These are phyloP conservation scores for Nepenthes mirabilis DNA, from an alignment of 148 eudicot species.

Conservation along the genomic window DNA sequence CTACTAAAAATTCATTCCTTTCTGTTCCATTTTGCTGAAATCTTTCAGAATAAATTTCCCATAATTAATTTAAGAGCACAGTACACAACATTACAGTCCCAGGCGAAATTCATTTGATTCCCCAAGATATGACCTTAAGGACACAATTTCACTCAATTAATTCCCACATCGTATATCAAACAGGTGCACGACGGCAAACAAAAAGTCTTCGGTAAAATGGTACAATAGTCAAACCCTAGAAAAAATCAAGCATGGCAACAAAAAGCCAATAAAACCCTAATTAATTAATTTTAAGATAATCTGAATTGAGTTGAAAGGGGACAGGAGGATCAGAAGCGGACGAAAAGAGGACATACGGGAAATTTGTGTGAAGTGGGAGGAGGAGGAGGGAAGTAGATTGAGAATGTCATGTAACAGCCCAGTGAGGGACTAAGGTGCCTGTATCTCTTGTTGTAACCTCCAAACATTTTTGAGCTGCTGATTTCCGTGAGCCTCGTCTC, in stretches of 20 bases:
- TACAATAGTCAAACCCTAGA: too few species aligned
- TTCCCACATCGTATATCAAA: too few species aligned
- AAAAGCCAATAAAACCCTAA: conserved; percentile 2
- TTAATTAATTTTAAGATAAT: not conserved
- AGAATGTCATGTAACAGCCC: conserved; percentile 83
- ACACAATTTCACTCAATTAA: too few species aligned
- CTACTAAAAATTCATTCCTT: too few species aligned
- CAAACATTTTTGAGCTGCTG: conserved; percentile 86
- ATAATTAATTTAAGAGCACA: too few species aligned
- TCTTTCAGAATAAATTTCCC: too few species aligned
- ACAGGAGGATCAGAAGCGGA: not conserved
- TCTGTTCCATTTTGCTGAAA: too few species aligned
- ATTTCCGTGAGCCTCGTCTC: conserved; percentile 60
- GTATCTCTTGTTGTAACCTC: conserved; percentile 87
- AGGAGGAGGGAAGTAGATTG: conserved; percentile 74
- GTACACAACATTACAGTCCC: too few species aligned
- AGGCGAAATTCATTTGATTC: too few species aligned
- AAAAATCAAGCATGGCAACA: not conserved
- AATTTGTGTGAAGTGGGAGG: conserved; percentile 47
- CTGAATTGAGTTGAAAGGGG: not conserved
- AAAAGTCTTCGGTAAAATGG: too few species aligned
- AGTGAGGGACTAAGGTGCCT: conserved; percentile 73
- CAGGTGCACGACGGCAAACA: too few species aligned
- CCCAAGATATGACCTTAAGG: too few species aligned
- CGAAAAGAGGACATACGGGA: conserved; percentile 40